Evolutionary conservation across 1,139 yeast species (phyloP).

Genomic region (Geotrichum reessii): DNA sequence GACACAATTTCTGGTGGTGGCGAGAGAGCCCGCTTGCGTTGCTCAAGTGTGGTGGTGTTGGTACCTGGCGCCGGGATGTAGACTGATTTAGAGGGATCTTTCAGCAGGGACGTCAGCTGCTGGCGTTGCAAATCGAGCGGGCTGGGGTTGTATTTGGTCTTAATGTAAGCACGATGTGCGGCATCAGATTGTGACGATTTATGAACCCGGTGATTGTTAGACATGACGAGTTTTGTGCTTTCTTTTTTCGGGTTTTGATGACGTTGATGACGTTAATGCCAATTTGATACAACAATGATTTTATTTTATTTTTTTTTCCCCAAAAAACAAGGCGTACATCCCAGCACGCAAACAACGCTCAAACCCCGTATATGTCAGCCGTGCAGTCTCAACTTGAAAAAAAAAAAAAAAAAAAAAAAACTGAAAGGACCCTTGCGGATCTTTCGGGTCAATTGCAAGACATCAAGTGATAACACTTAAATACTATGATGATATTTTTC

Average conservation of each 20-base stretch:
- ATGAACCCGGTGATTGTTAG: conserved; percentile 1
- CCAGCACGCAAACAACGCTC: not conserved
- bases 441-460: not conserved
- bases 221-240: not conserved
- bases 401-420: too few relatives aligned
- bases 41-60: not conserved
- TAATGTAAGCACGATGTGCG: conserved; percentile 2
- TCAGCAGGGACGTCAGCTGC: conserved; percentile 24
- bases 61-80: conserved; percentile 16
- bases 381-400: not conserved
- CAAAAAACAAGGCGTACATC: not conserved
- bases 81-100: conserved; percentile 24
- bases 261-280: too few relatives aligned
- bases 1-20: conserved; percentile 26
- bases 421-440: not conserved
- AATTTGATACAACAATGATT: too few relatives aligned
- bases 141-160: conserved; percentile 14
- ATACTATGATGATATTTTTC: not conserved
- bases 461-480: not conserved
- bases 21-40: conserved; percentile 16
- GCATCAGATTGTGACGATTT: conserved; percentile 8
- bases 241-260: too few relatives aligned
- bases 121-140: conserved; percentile 27
- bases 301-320: too few relatives aligned
- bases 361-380: not conserved